Conservation (phyloP, 345 rosid genomes). For the Hevea brasiliensis region DNA sequence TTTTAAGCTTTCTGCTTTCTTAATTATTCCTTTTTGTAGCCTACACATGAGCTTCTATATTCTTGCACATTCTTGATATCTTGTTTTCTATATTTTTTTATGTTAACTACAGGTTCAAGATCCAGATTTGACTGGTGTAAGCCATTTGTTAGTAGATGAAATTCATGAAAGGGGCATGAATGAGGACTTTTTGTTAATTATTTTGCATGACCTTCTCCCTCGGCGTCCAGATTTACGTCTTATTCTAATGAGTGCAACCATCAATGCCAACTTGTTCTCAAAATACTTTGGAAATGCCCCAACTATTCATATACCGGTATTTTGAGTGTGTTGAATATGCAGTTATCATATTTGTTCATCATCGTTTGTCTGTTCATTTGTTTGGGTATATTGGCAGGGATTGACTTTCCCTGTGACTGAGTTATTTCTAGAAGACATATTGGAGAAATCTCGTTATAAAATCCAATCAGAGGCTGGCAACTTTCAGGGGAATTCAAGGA, state of each 20-base stretch:
- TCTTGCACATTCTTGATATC: slow-evolving; percentile 5
- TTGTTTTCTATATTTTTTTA: slow-evolving; percentile 20
- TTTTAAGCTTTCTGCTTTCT: background rate
- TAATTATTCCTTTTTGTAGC: background rate
- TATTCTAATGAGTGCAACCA: slow-evolving; percentile 93
- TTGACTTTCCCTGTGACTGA: slow-evolving; percentile 87
- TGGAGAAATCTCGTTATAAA: slow-evolving; percentile 69
- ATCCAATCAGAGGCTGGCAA: slow-evolving; percentile 61
- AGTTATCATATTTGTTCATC: background rate
- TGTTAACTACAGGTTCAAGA: slow-evolving; percentile 69
- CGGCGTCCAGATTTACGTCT: slow-evolving; percentile 83
- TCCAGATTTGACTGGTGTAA: slow-evolving; percentile 70
- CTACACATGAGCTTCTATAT: background rate
- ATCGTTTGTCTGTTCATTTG: slow-evolving; percentile 4
- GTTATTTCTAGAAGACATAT: slow-evolving; percentile 80
- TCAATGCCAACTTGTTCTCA: slow-evolving; percentile 92
- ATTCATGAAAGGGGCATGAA: slow-evolving; percentile 98
- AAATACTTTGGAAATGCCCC: slow-evolving; percentile 78
- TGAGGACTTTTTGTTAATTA: slow-evolving; percentile 88
- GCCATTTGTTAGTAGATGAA: slow-evolving; percentile 96
- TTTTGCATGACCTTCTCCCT: slow-evolving; percentile 87
- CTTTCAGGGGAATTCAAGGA: slow-evolving; percentile 70
- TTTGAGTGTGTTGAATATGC: slow-evolving; percentile 14
- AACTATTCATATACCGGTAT: slow-evolving; percentile 80
- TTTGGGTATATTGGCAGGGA: slow-evolving; percentile 51